Percentiles rank a stretch among this genome's conserved stretches.
Evolutionary conservation across 2,329 filamentous ascomycete species (phyloP).

Genomic region (Nothopassalora personata): DNA sequence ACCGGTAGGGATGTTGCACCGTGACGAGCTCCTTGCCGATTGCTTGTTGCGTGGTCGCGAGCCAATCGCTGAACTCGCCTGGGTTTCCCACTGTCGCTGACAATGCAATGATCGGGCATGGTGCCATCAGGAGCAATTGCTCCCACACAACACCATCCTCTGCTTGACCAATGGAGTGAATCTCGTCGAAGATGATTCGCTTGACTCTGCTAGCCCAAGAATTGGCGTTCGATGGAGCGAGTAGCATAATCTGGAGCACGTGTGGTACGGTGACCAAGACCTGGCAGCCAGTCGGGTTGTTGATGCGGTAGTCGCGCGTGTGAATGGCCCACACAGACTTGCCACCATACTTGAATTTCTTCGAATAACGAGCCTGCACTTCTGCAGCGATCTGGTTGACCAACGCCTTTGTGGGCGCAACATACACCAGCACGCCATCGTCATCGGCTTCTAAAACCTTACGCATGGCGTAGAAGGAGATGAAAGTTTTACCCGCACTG

Average conservation of each 20-base stretch:
- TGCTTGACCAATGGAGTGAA: slow-evolving; percentile 72
- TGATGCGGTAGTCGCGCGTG: slow-evolving; percentile 68
- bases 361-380: slow-evolving; percentile 68
- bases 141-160: slow-evolving; percentile 76
- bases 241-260: slow-evolving; percentile 72
- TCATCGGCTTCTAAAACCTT: slow-evolving; percentile 64
- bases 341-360: slow-evolving; percentile 54
- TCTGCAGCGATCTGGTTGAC: slow-evolving; percentile 81
- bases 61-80: slow-evolving; percentile 63
- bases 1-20: slow-evolving; percentile 63
- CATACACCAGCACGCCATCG: slow-evolving; percentile 68
- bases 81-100: slow-evolving; percentile 78
- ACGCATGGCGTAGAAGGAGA: slow-evolving; percentile 79
- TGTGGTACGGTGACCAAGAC: slow-evolving; percentile 73
- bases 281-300: slow-evolving; percentile 67
- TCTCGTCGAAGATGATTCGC: slow-evolving; percentile 76
- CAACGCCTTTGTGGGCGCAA: slow-evolving; percentile 74
- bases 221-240: slow-evolving; percentile 59
- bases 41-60: slow-evolving; percentile 57
- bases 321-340: slow-evolving; percentile 75
- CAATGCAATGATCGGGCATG: slow-evolving; percentile 72
- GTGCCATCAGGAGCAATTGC: slow-evolving; percentile 66
- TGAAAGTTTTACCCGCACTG: slow-evolving; percentile 76
- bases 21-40: slow-evolving; percentile 61
- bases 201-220: slow-evolving; percentile 64